Base-by-base conservation (phyloP, 768 basidiomycete species). In the Imleria badia region DNA sequence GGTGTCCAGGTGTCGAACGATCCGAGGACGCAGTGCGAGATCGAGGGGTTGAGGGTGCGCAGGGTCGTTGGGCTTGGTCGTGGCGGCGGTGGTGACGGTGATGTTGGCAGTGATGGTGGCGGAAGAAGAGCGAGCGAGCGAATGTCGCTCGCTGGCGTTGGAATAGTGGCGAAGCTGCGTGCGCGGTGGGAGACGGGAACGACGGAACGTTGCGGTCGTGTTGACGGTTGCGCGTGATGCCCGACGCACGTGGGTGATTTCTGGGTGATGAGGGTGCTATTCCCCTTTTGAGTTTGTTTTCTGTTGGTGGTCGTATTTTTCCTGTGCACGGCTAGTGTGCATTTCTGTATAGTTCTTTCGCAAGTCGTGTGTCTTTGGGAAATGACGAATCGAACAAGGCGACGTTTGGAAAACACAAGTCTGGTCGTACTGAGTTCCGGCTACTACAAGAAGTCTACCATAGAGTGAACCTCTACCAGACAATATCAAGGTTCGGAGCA, bases 151-250 rank as follows among this genome's bases (percentile, higher is more conserved):
- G 40, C 33, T 10, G 4, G 52, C 30, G 48, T 54, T 6, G 64
- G 64, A 6, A 54, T 64, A 45, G 64, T 65, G 34, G 54, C 65
- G 2, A 67, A 33, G 40, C 26, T 67, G 36, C 56, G 65, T 43
- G 62, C 48, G 29, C 56, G 51, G 36, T 65, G 64, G 64, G 64
- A 65, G 45, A 33, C 42, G 30, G 48, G 52, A 5, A 7, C n/a
- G 23, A 26, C 34, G 6, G 52, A 15, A 8, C 29, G 15, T 35
- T 5, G 33, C 5, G 45, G 33, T 54, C 0, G 13, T 17, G 22
- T 12, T 23, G 54, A 47, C 6, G 30, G 35, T 38, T 19, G 15
- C 12, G 26, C 17, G 7, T 51, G 52, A 26, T 4, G 26, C 26
- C 26, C 6, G n/a, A n/a, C n/a, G n/a, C n/a, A n/a, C n/a, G n/a